phyloP scores from a whole-genome alignment of 1,284 basidiomycete genomes.

The Heterobasidion irregulare region DNA sequence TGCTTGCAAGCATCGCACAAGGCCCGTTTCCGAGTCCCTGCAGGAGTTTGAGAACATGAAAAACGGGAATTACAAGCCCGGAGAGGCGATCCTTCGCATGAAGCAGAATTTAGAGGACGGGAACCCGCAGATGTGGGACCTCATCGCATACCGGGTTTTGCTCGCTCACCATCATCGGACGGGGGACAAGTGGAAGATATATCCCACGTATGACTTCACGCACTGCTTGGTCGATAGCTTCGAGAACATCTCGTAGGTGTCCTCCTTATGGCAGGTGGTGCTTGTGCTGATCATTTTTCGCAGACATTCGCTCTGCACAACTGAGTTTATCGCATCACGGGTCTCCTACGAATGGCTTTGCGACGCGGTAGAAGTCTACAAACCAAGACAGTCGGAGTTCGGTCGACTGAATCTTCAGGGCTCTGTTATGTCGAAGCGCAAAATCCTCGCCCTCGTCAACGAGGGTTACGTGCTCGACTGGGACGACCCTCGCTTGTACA shows the following conservation, averaged over 20 bases:
- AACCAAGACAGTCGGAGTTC: slow-evolving; percentile 97
- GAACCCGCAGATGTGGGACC: slow-evolving; percentile 99
- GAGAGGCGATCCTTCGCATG: slow-evolving; percentile 92
- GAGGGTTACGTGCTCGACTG: slow-evolving; percentile 84
- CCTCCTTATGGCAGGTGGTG: neutral
- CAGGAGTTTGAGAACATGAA: slow-evolving; percentile 92
- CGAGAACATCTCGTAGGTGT: slow-evolving; percentile 93
- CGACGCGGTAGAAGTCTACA: slow-evolving; percentile 94
- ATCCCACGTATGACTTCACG: slow-evolving; percentile 98
- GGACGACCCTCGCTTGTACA: slow-evolving; percentile 99
- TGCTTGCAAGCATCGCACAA: slow-evolving; percentile 81
- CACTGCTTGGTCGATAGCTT: slow-evolving; percentile 99
- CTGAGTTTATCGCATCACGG: slow-evolving; percentile 94
- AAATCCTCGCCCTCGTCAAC: slow-evolving; percentile 86
- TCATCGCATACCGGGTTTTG: slow-evolving; percentile 94
- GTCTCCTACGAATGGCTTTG: slow-evolving; percentile 99
- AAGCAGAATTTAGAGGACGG: slow-evolving; percentile 92
- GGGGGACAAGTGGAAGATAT: slow-evolving; percentile 87
- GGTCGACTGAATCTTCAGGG: slow-evolving; percentile 92
- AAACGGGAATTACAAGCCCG: slow-evolving; percentile 83
- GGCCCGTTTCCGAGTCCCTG: slow-evolving; percentile 82
- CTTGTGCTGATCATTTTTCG: neutral
- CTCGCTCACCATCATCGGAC: slow-evolving; percentile 92
- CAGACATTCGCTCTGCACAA: slow-evolving; percentile 96
- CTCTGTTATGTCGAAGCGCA: slow-evolving; percentile 96